Conservation (phyloP, 805 yeast genomes). For the Candida coquimbonensis region DNA sequence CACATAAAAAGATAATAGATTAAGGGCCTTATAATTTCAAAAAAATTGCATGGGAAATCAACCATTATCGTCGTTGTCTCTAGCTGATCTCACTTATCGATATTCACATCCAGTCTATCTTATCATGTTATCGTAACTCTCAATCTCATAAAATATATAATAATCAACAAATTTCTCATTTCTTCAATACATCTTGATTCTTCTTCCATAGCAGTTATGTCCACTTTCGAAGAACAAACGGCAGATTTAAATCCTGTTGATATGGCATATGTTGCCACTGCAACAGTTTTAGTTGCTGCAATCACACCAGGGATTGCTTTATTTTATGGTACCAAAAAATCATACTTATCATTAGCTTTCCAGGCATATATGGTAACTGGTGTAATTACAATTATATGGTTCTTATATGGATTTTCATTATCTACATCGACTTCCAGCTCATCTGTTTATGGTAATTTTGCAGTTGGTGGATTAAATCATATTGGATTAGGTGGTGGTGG, state of each 20-base stretch:
- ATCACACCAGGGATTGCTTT: constrained; percentile 95
- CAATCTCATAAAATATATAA: no score
- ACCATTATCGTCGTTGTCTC: no score
- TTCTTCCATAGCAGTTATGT: not conserved
- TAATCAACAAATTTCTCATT: no score
- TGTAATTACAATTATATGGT: constrained; percentile 83
- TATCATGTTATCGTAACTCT: no score
- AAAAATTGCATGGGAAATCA: no score
- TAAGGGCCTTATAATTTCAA: no score
- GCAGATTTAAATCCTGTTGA: constrained; percentile 35
- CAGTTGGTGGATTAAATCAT: constrained; percentile 69
- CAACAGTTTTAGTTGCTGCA: constrained; percentile 41
- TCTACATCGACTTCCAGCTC: constrained; percentile 70
- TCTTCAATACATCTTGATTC: no score
- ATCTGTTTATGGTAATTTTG: constrained; percentile 75
- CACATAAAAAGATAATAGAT: no score
- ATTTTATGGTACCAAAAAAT: constrained; percentile 85
- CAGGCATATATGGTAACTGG: constrained; percentile 62
- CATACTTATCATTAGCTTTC: constrained; percentile 73
- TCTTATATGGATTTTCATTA: constrained; percentile 91
- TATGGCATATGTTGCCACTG: constrained; percentile 39
- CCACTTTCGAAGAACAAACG: constrained; percentile 27
- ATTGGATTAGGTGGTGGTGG: constrained; percentile 32
- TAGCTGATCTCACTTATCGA: no score
- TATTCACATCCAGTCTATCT: no score